Evolutionary conservation across 2,329 filamentous ascomycete species (phyloP).

Genomic region (Pestalotiopsis sp.): DNA sequence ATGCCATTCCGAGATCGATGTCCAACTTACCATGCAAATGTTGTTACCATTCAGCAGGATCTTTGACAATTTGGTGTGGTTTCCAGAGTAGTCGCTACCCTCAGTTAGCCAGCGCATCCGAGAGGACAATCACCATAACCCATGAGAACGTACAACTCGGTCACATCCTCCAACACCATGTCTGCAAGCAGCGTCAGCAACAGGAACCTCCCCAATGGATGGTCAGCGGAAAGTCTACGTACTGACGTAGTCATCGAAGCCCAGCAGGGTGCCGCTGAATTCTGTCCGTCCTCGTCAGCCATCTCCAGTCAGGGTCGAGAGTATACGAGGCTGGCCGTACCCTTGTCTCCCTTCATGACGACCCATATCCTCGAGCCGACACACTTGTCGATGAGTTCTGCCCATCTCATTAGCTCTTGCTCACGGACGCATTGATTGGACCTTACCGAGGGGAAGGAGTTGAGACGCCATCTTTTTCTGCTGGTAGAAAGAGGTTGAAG

Average conservation of each 20-base stretch:
- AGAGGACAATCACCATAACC: background rate
- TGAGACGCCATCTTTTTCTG: conserved; percentile 15
- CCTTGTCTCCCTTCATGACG: conserved; percentile 99
- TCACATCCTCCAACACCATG: conserved; percentile 97
- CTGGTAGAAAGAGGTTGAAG: no score
- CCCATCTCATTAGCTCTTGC: background rate
- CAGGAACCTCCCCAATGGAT: background rate
- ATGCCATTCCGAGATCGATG: background rate
- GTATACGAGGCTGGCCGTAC: conserved; percentile 47
- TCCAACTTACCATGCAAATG: conserved; percentile 86
- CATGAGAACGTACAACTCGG: conserved; percentile 72
- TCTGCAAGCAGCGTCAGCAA: conserved; percentile 54
- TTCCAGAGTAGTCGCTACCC: conserved; percentile 83
- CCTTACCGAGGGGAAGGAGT: conserved; percentile 15
- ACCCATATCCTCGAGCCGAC: conserved; percentile 98
- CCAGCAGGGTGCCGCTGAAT: conserved; percentile 90
- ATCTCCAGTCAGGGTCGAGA: background rate
- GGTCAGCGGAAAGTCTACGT: conserved; percentile 53
- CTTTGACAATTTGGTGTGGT: conserved; percentile 87
- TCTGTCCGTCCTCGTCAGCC: conserved; percentile 54
- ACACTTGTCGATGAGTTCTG: conserved; percentile 98
- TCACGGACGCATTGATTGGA: no score
- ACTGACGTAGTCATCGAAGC: conserved; percentile 99
- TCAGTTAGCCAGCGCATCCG: conserved; percentile 24
- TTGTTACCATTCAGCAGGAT: conserved; percentile 98